Evolutionary conservation across 345 rosid genomes (phyloP).

Genomic region (Euclidium syriacum): DNA sequence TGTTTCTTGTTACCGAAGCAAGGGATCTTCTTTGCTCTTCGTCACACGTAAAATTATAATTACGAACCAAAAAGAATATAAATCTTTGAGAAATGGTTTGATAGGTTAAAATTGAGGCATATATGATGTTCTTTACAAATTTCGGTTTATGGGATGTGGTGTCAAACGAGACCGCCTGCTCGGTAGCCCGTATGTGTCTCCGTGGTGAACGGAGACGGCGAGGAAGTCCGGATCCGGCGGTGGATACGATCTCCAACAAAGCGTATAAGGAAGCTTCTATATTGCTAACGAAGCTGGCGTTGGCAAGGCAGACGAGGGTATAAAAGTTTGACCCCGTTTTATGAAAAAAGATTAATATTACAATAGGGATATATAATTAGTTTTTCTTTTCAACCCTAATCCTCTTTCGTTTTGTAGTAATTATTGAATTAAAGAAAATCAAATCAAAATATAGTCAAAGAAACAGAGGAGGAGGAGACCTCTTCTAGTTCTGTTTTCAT

Average conservation of each 20-base stretch:
- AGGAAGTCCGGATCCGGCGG: not conserved
- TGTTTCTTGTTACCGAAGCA: conserved; percentile 6
- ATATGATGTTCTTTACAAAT: too few relatives aligned
- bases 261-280: conserved; percentile 74
- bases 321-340: not conserved
- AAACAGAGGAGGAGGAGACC: too few relatives aligned
- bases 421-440: not conserved
- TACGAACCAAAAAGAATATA: too few relatives aligned
- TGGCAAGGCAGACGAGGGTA: conserved; percentile 43
- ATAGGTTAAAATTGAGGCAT: too few relatives aligned
- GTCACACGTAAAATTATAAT: not conserved
- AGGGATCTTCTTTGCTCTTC: not conserved
- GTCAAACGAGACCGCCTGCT: conserved; percentile 75
- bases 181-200: conserved; percentile 70
- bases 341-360: not conserved
- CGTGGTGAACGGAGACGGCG: not conserved
- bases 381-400: not conserved
- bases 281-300: conserved; percentile 75
- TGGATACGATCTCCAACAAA: conserved; percentile 25
- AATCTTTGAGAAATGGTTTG: too few relatives aligned
- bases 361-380: not conserved
- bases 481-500: too few relatives aligned
- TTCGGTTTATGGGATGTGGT: conserved; percentile 95
- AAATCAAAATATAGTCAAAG: not conserved
- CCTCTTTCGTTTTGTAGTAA: not conserved